Evolutionary conservation across 192 early-diverging fungal species (phyloP).

Genomic region (Coemansia sp.): DNA sequence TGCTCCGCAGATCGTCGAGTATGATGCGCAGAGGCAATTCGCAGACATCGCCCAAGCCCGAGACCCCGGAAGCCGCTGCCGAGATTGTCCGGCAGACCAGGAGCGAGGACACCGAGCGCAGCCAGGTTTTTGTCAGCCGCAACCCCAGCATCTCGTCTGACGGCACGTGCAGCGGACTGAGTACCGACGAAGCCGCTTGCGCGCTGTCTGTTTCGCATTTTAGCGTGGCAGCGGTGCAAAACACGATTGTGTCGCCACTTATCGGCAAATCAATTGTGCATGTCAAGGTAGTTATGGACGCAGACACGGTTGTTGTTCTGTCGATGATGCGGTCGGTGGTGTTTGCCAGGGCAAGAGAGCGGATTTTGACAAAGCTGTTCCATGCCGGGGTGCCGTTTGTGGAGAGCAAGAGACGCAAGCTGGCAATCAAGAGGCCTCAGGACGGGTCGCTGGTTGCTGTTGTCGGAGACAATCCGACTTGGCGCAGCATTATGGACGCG

Average conservation of each 20-base stretch:
- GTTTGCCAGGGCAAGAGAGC: slow-evolving; percentile 52
- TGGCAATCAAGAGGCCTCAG: slow-evolving; percentile 25
- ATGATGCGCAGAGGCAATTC: slow-evolving; percentile 28
- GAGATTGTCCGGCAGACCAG: neutral
- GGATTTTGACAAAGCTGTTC: slow-evolving; percentile 52
- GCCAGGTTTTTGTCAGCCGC: neutral
- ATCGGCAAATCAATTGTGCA: slow-evolving; percentile 54
- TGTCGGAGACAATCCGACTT: slow-evolving; percentile 39
- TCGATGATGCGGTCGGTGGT: slow-evolving; percentile 43
- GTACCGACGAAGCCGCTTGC: slow-evolving; percentile 6
- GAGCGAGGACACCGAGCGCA: slow-evolving; percentile 13
- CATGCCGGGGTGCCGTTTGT: slow-evolving; percentile 44
- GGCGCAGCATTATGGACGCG: slow-evolving; percentile 46
- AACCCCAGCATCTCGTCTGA: slow-evolving; percentile 1
- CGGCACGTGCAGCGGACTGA: neutral
- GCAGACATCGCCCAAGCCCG: slow-evolving; percentile 1
- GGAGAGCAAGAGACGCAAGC: slow-evolving; percentile 33
- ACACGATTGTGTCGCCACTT: slow-evolving; percentile 30
- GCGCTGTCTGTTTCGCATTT: slow-evolving; percentile 41
- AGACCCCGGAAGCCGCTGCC: neutral
- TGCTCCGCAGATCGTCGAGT: slow-evolving; percentile 44
- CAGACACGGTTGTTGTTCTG: slow-evolving; percentile 22
- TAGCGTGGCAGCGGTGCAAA: slow-evolving; percentile 12
- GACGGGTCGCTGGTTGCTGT: slow-evolving; percentile 23
- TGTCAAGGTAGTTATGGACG: slow-evolving; percentile 48